These are phyloP conservation scores for Allomyces macrogynus DNA, from an alignment of 192 early-diverging fungal species.

Conservation along the genomic window DNA sequence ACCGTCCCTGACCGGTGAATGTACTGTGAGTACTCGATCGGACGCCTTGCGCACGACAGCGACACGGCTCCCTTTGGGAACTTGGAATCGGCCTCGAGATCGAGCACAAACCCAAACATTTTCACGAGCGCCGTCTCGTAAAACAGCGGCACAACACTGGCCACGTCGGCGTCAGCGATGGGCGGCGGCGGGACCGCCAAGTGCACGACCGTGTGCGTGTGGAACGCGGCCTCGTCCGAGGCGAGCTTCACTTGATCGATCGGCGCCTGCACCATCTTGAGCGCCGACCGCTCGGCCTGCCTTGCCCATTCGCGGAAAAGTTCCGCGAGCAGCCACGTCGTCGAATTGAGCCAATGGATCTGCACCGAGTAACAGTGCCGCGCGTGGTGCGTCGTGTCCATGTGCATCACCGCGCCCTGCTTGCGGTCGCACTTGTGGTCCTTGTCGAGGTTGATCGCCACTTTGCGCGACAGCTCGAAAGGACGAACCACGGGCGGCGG, in stretches of 20 bases:
- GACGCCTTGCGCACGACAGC: slow-evolving; percentile 35
- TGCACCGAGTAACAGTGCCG: slow-evolving; percentile 80
- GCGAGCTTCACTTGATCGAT: slow-evolving; percentile 40
- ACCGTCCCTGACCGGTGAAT: slow-evolving; percentile 76
- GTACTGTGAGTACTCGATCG: slow-evolving; percentile 67
- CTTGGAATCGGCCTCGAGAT: slow-evolving; percentile 66
- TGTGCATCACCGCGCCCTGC: slow-evolving; percentile 70
- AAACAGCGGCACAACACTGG: slow-evolving; percentile 16
- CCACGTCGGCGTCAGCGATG: slow-evolving; percentile 10
- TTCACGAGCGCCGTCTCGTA: slow-evolving; percentile 69
- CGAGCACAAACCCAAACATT: slow-evolving; percentile 66
- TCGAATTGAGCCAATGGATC: slow-evolving; percentile 89
- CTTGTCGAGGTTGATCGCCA: slow-evolving; percentile 71
- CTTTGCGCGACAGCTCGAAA: slow-evolving; percentile 38
- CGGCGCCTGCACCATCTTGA: slow-evolving; percentile 77
- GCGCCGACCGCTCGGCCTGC: slow-evolving; percentile 63
- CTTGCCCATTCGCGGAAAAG: slow-evolving; percentile 57
- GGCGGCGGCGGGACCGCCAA: slow-evolving; percentile 41
- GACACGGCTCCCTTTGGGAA: slow-evolving; percentile 40
- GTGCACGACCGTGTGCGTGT: slow-evolving; percentile 45
- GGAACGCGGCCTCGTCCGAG: slow-evolving; percentile 76
- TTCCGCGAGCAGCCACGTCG: slow-evolving; percentile 69
- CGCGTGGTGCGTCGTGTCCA: slow-evolving; percentile 76
- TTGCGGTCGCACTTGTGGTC: slow-evolving; percentile 48
- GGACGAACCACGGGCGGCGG: too few species aligned